A percentile compares a stretch with the other conserved stretches of the same genome.
phyloP scores from a whole-genome alignment of 345 rosid species.

The Acer yangbiense region DNA sequence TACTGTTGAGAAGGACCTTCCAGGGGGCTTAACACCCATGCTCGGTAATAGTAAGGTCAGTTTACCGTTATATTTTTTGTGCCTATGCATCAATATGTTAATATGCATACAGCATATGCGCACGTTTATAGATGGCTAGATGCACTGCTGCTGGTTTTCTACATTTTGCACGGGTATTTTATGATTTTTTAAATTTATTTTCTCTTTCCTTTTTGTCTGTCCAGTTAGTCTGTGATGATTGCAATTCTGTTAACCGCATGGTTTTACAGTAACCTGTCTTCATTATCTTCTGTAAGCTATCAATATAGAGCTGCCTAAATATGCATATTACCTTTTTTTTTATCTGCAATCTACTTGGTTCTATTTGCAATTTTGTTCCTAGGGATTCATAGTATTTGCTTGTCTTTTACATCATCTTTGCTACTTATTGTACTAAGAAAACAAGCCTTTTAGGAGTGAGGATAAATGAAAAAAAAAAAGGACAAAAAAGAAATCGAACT shows the following conservation, averaged over 20 bases:
- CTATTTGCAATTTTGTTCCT: background rate
- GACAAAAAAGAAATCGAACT: background rate
- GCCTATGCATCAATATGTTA: background rate
- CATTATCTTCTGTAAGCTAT: background rate
- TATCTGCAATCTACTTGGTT: background rate
- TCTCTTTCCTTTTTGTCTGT: background rate
- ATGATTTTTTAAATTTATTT: background rate
- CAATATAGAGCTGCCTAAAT: background rate
- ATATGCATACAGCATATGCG: background rate
- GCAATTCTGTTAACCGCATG: background rate
- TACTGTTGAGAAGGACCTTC: slow-evolving; percentile 83
- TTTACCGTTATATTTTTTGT: slow-evolving; percentile 10
- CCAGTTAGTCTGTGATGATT: background rate
- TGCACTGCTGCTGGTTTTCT: background rate
- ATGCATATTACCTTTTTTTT: background rate
- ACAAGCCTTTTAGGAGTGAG: background rate
- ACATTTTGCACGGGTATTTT: background rate
- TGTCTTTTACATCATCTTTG: background rate
- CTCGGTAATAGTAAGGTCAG: slow-evolving; percentile 91
- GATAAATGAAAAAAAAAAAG: background rate
- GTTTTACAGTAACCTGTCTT: background rate
- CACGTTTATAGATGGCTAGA: background rate
- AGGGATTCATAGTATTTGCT: background rate
- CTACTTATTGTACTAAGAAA: background rate
- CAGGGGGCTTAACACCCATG: slow-evolving; percentile 90